phyloP scores from a whole-genome alignment of 2,329 filamentous ascomycete species.

The Zymoseptoria pseudotritici region DNA sequence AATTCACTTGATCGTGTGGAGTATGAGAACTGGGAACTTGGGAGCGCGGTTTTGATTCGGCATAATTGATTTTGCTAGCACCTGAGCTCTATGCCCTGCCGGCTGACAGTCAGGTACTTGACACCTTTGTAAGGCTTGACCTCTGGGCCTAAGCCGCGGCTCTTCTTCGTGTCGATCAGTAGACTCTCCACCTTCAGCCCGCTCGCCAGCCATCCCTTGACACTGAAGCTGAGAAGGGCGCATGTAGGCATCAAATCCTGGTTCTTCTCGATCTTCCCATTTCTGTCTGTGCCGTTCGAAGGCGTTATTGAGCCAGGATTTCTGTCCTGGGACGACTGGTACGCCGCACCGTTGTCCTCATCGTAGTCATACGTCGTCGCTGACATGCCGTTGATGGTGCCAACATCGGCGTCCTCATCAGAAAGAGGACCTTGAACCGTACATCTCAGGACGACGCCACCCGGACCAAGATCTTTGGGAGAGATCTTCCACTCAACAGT shows the following conservation, averaged over 20 bases:
- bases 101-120: slow-evolving; percentile 79
- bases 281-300: slow-evolving; percentile 4
- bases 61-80: slow-evolving; percentile 26
- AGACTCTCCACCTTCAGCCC: slow-evolving; percentile 57
- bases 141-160: slow-evolving; percentile 74
- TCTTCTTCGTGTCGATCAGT: slow-evolving; percentile 65
- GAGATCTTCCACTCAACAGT: slow-evolving; percentile 76
- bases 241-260: slow-evolving; percentile 42
- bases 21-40: not conserved
- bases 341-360: slow-evolving; percentile 23
- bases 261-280: slow-evolving; percentile 22
- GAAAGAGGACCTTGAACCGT: slow-evolving; percentile 61
- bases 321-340: slow-evolving; percentile 34
- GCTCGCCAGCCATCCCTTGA: slow-evolving; percentile 58
- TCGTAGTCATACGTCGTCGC: slow-evolving; percentile 37
- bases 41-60: not conserved
- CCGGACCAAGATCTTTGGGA: slow-evolving; percentile 60
- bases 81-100: slow-evolving; percentile 45
- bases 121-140: slow-evolving; percentile 97
- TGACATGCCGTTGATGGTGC: slow-evolving; percentile 30
- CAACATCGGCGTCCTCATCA: slow-evolving; percentile 42
- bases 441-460: slow-evolving; percentile 59
- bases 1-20: not conserved
- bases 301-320: slow-evolving; percentile 21
- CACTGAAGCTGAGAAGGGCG: slow-evolving; percentile 42